A percentile compares a stretch with the other conserved stretches of the same genome.
Conservation (phyloP, 1,284 basidiomycete species). For the Boletus semigastroideus region DNA sequence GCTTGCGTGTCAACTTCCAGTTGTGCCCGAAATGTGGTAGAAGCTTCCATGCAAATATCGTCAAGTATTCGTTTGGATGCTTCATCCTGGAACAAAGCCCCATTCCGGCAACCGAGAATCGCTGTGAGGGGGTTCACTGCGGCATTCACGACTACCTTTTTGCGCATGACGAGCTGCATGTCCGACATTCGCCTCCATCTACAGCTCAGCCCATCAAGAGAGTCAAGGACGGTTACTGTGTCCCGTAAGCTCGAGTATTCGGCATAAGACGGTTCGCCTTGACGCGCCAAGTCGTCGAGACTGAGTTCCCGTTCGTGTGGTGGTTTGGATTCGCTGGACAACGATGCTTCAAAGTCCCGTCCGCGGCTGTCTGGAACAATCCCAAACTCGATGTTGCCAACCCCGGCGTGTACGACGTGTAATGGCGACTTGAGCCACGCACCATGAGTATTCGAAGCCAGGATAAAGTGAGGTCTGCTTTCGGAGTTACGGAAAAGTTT, state of each 20-base stretch:
- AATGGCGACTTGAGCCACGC: slow-evolving; percentile 53
- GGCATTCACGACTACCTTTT: slow-evolving; percentile 85
- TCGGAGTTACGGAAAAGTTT: slow-evolving; percentile 72
- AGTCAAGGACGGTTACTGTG: slow-evolving; percentile 67
- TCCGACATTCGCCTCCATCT: slow-evolving; percentile 71
- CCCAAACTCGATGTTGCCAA: slow-evolving; percentile 76
- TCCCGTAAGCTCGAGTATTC: slow-evolving; percentile 62
- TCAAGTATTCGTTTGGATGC: slow-evolving; percentile 46
- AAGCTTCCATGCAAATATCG: slow-evolving; percentile 61
- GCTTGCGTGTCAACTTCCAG: slow-evolving; percentile 44
- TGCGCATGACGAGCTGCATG: slow-evolving; percentile 72
- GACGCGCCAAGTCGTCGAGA: slow-evolving; percentile 57
- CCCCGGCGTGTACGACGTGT: slow-evolving; percentile 71
- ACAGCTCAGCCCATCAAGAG: slow-evolving; percentile 57
- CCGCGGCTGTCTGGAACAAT: slow-evolving; percentile 71
- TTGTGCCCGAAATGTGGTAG: slow-evolving; percentile 54
- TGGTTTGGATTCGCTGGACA: slow-evolving; percentile 38
- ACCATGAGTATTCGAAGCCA: slow-evolving; percentile 85
- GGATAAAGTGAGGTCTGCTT: slow-evolving; percentile 81
- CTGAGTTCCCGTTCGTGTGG: slow-evolving; percentile 38
- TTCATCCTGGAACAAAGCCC: slow-evolving; percentile 55
- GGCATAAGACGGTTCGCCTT: slow-evolving; percentile 39
- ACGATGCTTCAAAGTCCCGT: slow-evolving; percentile 58
- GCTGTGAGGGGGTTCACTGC: slow-evolving; percentile 90
- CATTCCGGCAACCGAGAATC: slow-evolving; percentile 80